Evolutionary conservation across 192 early-diverging fungal species (phyloP).

Genomic region (Coemansia sp.): DNA sequence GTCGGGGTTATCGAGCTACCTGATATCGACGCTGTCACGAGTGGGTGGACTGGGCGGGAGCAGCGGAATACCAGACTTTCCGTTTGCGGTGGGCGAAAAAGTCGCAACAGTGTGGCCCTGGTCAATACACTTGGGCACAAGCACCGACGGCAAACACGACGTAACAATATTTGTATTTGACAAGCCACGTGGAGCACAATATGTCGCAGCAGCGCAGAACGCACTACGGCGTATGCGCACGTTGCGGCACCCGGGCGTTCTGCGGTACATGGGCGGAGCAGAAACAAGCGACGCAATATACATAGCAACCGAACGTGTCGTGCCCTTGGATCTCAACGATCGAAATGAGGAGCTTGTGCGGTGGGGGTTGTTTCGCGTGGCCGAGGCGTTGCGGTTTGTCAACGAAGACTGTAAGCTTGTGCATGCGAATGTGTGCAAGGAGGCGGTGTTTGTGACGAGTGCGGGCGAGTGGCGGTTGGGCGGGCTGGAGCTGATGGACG

Average conservation of each 20-base stretch:
- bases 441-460: conserved; percentile 81
- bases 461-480: conserved; percentile 95
- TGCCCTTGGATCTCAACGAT: conserved; percentile 66
- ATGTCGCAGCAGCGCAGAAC: conserved; percentile 82
- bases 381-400: conserved; percentile 82
- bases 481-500: conserved; percentile 80
- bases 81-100: conserved; percentile 66
- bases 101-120: conserved; percentile 57
- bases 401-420: conserved; percentile 82
- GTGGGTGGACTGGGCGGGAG: conserved; percentile 47
- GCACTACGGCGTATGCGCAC: conserved; percentile 83
- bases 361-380: conserved; percentile 90
- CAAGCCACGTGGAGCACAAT: conserved; percentile 61
- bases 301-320: conserved; percentile 85
- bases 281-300: conserved; percentile 70
- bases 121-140: conserved; percentile 51
- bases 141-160: conserved; percentile 59
- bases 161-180: conserved; percentile 88
- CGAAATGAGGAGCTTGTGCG: conserved; percentile 62
- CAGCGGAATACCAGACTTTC: conserved; percentile 65
- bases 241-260: conserved; percentile 84
- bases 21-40: conserved; percentile 46
- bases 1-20: conserved; percentile 43
- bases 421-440: conserved; percentile 80
- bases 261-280: conserved; percentile 82